A percentile compares a stretch with the other conserved stretches of the same genome.
Evolutionary conservation across 163 green algal genomes (phyloP).

Genomic region (Scenedesmus sp.): DNA sequence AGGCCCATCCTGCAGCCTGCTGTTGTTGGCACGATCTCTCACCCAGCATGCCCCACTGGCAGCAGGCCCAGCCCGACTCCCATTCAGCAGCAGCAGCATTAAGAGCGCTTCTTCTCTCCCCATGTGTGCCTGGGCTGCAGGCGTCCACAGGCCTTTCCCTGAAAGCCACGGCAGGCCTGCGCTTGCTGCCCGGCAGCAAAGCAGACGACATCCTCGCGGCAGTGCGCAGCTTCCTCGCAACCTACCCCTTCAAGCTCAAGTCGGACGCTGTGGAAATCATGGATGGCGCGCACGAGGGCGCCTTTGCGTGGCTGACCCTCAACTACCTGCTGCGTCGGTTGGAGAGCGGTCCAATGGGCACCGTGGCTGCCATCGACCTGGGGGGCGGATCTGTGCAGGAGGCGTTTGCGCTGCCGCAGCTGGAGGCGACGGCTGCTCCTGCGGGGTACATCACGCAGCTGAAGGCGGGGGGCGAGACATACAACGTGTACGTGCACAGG

Average conservation of each 20-base stretch:
- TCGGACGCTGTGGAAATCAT: slow-evolving; percentile 90
- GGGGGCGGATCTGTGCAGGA: slow-evolving; percentile 96
- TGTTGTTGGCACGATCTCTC: background rate
- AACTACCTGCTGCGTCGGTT: slow-evolving; percentile 97
- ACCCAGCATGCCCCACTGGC: background rate
- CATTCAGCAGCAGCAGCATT: too few species aligned
- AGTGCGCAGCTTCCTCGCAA: slow-evolving; percentile 66
- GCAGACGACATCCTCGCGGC: slow-evolving; percentile 89
- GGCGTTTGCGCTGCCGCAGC: slow-evolving; percentile 85
- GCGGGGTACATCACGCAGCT: slow-evolving; percentile 86
- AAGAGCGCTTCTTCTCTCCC: too few species aligned
- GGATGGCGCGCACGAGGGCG: slow-evolving; percentile 95
- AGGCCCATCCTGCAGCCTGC: background rate
- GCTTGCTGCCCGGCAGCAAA: slow-evolving; percentile 90
- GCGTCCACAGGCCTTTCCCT: slow-evolving; percentile 85
- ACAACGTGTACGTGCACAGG: slow-evolving; percentile 97
- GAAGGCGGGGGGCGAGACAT: slow-evolving; percentile 76
- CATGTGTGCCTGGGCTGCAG: too few species aligned
- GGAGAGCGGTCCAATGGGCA: slow-evolving; percentile 70
- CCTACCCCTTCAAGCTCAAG: slow-evolving; percentile 85
- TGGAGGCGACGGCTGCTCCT: slow-evolving; percentile 75
- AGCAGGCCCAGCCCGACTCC: too few species aligned
- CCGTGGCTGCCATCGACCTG: slow-evolving; percentile 95
- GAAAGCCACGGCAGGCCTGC: slow-evolving; percentile 95
- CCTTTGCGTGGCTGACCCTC: slow-evolving; percentile 97